phyloP scores from a whole-genome alignment of 2,329 filamentous ascomycete species.

The Juglanconis oblonga region DNA sequence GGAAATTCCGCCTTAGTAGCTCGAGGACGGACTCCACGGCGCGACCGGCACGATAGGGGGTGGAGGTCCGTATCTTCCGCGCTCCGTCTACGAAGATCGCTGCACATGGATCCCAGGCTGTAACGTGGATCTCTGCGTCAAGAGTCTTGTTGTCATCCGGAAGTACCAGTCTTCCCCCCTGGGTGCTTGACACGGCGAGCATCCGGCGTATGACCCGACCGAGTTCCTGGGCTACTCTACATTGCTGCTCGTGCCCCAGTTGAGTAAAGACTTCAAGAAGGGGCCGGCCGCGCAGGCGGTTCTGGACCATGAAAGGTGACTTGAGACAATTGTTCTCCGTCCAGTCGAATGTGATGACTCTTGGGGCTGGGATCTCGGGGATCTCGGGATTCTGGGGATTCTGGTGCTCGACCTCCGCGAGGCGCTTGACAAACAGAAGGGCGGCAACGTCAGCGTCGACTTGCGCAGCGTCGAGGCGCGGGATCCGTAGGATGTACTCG shows the following conservation, averaged over 20 bases:
- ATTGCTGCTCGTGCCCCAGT: neutral
- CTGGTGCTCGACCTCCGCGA: neutral
- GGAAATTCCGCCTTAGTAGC: neutral
- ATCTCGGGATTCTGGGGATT: too few species aligned
- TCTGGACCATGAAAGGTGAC: neutral
- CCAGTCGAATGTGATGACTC: neutral
- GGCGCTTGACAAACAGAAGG: neutral
- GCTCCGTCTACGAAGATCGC: neutral
- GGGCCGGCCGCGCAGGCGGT: neutral
- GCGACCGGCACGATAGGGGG: neutral
- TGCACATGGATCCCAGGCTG: neutral
- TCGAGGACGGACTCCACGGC: neutral
- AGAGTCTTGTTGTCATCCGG: neutral
- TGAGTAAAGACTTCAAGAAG: neutral
- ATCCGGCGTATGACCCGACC: neutral
- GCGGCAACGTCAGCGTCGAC: neutral
- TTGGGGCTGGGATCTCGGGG: neutral
- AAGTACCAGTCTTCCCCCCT: neutral
- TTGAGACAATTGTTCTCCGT: neutral
- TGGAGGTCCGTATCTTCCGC: neutral
- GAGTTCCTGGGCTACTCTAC: slow-evolving; percentile 6
- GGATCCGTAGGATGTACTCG: neutral
- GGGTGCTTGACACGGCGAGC: neutral
- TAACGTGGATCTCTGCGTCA: neutral
- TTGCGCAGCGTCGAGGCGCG: neutral